These are phyloP conservation scores for Myrmaecium sp. DNA, from an alignment of 2,329 filamentous ascomycete genomes.

Conservation along the genomic window DNA sequence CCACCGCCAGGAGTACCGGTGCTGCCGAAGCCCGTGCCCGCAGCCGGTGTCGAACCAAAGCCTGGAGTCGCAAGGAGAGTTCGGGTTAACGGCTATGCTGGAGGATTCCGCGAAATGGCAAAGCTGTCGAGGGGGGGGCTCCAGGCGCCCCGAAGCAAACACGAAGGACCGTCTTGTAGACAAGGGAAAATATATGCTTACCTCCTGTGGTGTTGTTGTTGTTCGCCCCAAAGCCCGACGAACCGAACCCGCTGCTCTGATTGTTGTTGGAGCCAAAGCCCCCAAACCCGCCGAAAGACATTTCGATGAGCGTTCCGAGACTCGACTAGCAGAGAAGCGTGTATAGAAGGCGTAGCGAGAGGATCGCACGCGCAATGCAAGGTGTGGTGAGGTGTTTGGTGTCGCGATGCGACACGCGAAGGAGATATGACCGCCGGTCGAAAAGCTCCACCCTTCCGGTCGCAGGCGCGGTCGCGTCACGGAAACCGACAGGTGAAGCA, in stretches of 20 bases:
- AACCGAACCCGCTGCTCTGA: constrained; percentile 17
- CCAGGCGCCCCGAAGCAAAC: constrained; percentile 4
- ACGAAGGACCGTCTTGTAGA: too few relatives aligned
- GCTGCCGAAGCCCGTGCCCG: constrained; percentile 17
- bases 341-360: too few relatives aligned
- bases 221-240: constrained; percentile 28
- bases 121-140: constrained; percentile 4
- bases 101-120: constrained; percentile 7
- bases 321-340: too few relatives aligned
- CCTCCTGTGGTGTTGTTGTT: constrained; percentile 15
- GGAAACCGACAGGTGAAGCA: too few relatives aligned
- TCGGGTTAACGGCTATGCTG: constrained; percentile 15
- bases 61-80: constrained; percentile 19
- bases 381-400: too few relatives aligned
- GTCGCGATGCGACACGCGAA: too few relatives aligned
- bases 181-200: constrained; percentile 3
- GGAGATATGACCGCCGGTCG: too few relatives aligned
- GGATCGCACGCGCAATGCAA: too few relatives aligned
- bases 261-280: constrained; percentile 28
- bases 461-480: too few relatives aligned
- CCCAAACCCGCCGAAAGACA: constrained; percentile 33
- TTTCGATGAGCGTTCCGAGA: too few relatives aligned
- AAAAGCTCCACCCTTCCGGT: too few relatives aligned
- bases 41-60: constrained; percentile 19
- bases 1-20: constrained; percentile 12